phyloP scores from a whole-genome alignment of 2,329 filamentous ascomycete species.

The Phaeoacremonium minimum region DNA sequence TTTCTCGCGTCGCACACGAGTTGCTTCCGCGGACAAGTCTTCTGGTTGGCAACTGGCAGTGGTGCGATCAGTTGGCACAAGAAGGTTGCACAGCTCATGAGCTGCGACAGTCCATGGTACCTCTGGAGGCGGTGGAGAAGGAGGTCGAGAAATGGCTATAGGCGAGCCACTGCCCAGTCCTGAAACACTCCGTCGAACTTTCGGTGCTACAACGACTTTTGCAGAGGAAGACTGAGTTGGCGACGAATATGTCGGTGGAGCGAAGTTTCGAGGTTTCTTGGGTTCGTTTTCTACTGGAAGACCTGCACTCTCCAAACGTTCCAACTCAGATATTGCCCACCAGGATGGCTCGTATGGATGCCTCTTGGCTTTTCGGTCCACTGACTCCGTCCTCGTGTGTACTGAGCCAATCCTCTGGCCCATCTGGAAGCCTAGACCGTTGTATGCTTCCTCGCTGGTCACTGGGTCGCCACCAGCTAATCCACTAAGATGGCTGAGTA shows the following conservation, averaged over 20 bases:
- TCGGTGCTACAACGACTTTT: slow-evolving; percentile 67
- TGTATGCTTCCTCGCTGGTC: slow-evolving; percentile 28
- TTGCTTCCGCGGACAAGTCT: slow-evolving; percentile 70
- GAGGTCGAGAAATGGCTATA: slow-evolving; percentile 30
- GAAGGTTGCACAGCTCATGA: slow-evolving; percentile 73
- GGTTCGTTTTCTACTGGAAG: slow-evolving; percentile 42
- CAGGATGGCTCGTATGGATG: slow-evolving; percentile 62
- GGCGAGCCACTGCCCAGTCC: slow-evolving; percentile 37
- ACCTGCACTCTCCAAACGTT: slow-evolving; percentile 62
- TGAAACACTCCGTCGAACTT: slow-evolving; percentile 60
- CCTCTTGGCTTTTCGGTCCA: slow-evolving; percentile 21
- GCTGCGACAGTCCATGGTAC: slow-evolving; percentile 84
- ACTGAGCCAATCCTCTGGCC: slow-evolving; percentile 42
- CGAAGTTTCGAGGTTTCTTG: slow-evolving; percentile 50
- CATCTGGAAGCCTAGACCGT: slow-evolving; percentile 56
- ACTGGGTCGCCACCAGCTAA: slow-evolving; percentile 56
- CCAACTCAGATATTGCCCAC: slow-evolving; percentile 65
- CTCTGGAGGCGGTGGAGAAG: slow-evolving; percentile 70
- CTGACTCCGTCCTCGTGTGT: slow-evolving; percentile 22
- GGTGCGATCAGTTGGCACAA: slow-evolving; percentile 73
- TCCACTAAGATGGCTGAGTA: slow-evolving; percentile 85
- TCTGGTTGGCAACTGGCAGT: slow-evolving; percentile 73
- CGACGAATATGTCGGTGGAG: slow-evolving; percentile 72
- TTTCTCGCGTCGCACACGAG: slow-evolving; percentile 59
- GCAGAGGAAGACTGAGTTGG: slow-evolving; percentile 85